Percentiles rank a stretch among this genome's conserved stretches.
These are phyloP conservation scores for Kwoniella europaea DNA, from an alignment of 768 basidiomycete species.

Conservation along the genomic window DNA sequence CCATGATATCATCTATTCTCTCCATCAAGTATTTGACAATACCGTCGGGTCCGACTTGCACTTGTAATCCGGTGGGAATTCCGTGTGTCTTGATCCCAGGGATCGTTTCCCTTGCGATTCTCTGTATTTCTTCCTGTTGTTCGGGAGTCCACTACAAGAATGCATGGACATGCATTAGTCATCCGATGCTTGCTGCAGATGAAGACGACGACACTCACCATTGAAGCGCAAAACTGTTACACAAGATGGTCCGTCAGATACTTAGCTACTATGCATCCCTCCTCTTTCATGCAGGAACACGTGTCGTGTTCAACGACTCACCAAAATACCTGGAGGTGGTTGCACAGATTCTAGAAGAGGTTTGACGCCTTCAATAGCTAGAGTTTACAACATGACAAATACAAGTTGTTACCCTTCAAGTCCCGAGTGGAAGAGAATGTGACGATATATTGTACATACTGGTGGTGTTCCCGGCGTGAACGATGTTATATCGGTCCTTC, in stretches of 20 bases:
- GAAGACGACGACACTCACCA: constrained; percentile 28
- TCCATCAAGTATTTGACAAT: constrained; percentile 49
- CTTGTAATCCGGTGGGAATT: constrained; percentile 53
- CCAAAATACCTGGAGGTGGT: constrained; percentile 46
- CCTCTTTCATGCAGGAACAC: too few species aligned
- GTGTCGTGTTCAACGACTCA: constrained; percentile 20
- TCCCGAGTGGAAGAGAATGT: too few species aligned
- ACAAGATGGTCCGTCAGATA: background rate
- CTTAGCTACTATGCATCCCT: background rate
- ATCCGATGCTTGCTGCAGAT: background rate
- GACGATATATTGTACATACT: constrained; percentile 28
- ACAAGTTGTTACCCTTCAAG: background rate
- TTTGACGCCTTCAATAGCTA: constrained; percentile 52
- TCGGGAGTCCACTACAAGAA: constrained; percentile 52
- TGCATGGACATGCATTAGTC: background rate
- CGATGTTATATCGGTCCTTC: constrained; percentile 47
- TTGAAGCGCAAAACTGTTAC: constrained; percentile 45
- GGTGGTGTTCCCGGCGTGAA: constrained; percentile 49
- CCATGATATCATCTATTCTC: constrained; percentile 48
- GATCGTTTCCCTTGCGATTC: constrained; percentile 48
- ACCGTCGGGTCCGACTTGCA: constrained; percentile 46
- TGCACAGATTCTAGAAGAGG: constrained; percentile 44
- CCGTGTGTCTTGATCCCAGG: constrained; percentile 51
- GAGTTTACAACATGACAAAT: too few species aligned
- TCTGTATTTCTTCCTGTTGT: constrained; percentile 49